Evolutionary conservation across 176 grass and related monocot genomes (phyloP).

Genomic region (Avena insularis): DNA sequence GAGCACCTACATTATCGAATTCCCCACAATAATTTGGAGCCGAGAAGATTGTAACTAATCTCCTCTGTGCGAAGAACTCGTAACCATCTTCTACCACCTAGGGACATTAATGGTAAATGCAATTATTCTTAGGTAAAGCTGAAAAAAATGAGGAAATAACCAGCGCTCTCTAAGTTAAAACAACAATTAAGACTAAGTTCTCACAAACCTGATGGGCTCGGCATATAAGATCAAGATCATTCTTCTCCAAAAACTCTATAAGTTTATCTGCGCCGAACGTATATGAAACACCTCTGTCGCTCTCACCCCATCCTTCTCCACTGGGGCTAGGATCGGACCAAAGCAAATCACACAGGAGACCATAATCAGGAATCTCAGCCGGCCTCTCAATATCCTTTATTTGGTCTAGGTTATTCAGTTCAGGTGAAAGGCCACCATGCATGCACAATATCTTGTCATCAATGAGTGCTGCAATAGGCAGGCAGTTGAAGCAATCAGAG

Average conservation of each 20-base stretch:
- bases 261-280: conserved; percentile 73
- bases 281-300: conserved; percentile 62
- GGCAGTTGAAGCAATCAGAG: conserved; percentile 67
- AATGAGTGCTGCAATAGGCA: conserved; percentile 57
- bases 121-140: conserved; percentile 32
- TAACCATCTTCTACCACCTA: conserved; percentile 63
- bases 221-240: conserved; percentile 74
- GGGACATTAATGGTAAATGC: neutral
- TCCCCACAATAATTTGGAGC: conserved; percentile 62
- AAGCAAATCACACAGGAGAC: conserved; percentile 59
- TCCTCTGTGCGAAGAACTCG: conserved; percentile 55
- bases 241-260: conserved; percentile 75
- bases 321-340: conserved; percentile 60
- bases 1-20: conserved; percentile 51
- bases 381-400: conserved; percentile 61
- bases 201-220: conserved; percentile 71
- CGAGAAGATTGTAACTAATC: conserved; percentile 60
- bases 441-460: conserved; percentile 63
- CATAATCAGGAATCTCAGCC: conserved; percentile 60
- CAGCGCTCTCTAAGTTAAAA: neutral
- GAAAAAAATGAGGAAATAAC: neutral
- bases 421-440: conserved; percentile 59
- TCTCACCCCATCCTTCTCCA: conserved; percentile 60
- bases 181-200: neutral
- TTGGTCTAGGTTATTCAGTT: conserved; percentile 52